Percentiles rank a stretch among this genome's conserved stretches.
Conservation (phyloP, 768 basidiomycete species). For the Ephemerocybe angulata region DNA sequence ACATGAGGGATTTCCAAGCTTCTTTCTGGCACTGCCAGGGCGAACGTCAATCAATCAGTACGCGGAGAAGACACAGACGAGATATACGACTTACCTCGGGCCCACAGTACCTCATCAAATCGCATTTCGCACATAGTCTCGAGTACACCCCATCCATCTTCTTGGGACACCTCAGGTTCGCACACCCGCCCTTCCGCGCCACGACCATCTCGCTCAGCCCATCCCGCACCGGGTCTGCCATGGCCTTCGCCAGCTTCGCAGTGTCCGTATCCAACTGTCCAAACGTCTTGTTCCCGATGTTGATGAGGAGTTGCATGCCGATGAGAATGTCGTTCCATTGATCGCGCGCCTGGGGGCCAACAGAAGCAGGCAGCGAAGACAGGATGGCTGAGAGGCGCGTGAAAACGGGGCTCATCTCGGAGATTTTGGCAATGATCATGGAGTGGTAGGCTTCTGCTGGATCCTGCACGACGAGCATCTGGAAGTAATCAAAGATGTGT, state of each 20-base stretch:
- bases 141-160: background rate
- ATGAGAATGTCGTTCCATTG: no score
- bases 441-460: no score
- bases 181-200: background rate
- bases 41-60: background rate
- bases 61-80: background rate
- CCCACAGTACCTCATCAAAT: background rate
- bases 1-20: background rate
- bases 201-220: background rate
- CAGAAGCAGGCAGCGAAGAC: no score
- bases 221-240: background rate
- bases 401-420: no score
- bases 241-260: background rate
- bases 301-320: no score
- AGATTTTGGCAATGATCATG: no score
- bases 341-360: no score
- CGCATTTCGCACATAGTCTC: background rate
- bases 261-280: background rate
- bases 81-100: background rate
- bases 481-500: background rate
- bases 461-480: no score
- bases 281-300: background rate
- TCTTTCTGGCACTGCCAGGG: background rate
- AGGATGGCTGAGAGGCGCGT: no score
- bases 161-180: background rate